These are phyloP conservation scores for Massospora cicadina DNA, from an alignment of 371 early-diverging fungal genomes.

Conservation along the genomic window DNA sequence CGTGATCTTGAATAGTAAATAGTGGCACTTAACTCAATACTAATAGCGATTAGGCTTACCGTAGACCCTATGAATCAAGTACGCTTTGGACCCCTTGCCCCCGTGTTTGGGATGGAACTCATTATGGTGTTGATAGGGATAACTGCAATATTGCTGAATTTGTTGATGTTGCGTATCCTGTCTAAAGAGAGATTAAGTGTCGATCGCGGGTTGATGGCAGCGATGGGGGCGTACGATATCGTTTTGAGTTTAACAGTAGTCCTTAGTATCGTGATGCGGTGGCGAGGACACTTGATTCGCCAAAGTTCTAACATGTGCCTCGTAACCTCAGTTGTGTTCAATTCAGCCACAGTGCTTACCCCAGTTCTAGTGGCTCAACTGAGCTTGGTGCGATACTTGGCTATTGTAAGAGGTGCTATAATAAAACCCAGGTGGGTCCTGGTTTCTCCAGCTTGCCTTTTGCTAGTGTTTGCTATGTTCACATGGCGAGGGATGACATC, in stretches of 20 bases:
- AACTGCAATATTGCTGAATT: background rate
- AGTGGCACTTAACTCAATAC: too few species aligned
- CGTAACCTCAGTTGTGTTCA: background rate
- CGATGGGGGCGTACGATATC: background rate
- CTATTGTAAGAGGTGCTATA: background rate
- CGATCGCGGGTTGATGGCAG: background rate
- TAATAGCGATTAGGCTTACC: too few species aligned
- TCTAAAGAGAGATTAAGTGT: background rate
- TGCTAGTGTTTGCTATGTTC: background rate
- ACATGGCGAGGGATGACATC: background rate
- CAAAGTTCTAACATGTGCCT: background rate
- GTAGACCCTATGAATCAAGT: background rate
- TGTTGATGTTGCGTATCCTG: background rate
- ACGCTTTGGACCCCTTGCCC: background rate
- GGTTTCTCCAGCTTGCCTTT: background rate
- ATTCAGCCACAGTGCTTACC: background rate
- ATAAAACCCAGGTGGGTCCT: background rate
- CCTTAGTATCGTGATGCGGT: background rate
- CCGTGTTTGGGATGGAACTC: background rate
- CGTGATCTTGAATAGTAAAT: too few species aligned
- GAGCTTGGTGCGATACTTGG: background rate
- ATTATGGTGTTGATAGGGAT: background rate
- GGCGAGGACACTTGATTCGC: background rate
- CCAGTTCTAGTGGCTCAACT: background rate
- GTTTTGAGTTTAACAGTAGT: background rate